Evolutionary conservation across 352 stramenopile species (phyloP), one percentile per base, ranked within the genome.

Genomic region (Globisporangium okanoganense): DNA sequence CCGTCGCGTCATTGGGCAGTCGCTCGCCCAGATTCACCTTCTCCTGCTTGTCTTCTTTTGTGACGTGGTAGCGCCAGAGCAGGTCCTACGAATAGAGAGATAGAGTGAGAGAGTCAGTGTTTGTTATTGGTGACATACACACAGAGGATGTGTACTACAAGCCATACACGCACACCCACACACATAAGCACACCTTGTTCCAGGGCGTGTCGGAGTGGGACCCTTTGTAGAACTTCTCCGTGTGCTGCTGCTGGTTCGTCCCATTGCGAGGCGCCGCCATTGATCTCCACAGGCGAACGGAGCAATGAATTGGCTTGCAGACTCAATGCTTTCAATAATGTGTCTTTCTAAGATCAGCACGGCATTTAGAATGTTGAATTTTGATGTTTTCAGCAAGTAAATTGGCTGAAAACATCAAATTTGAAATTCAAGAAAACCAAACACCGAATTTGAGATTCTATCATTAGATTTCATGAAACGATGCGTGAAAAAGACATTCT

Each of bases 161-260:
- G n/a, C 13, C 29, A 38, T 40, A 50, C 6, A 41, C 13, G 51
- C n/a, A n/a, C 2, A 33, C n/a, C 5, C 40, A 49, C 12, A n/a
- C 33, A 36, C 5, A 29, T n/a, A 5, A 29, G 13, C 18, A 7
- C 41, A 74, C 74, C 70, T 85, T 82, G 68, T 81, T 85, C 72
- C 75, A 85, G 7, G 73, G 72, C 8, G 75, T 84, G 66, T 84
- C 75, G 24, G 68, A 70, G 27, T 79, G 68, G 9, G 72, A 73
- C 35, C 75, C 75, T 48, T 84, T 84, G 75, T 82, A 82, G 59
- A 79, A 82, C 62, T 82, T 84, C 20, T 79, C 70, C 16, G 10
- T 53, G 41, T 51, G 33, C 50, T 57, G 20, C 35, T 33, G 36
- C 41, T 55, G 48, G n/a, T 27, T 43, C 49, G 18, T 12, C n/a